Evolutionary conservation across 1,139 yeast genomes (phyloP).

Genomic region (Geotrichum bryndzae): DNA sequence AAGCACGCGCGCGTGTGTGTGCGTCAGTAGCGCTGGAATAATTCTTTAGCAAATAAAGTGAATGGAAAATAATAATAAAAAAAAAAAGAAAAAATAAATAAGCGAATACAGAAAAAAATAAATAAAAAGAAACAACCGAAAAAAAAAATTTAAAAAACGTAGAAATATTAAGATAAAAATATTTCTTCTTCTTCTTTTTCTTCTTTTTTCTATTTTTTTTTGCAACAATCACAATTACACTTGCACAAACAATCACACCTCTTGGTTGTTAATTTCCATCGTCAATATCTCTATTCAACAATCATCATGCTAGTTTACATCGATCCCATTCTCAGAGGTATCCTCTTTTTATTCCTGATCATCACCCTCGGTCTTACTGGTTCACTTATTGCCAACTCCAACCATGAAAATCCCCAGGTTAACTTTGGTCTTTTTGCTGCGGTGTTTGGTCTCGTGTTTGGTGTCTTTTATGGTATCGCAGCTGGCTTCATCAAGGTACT

Average conservation of each 20-base stretch:
- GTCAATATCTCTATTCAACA: neutral
- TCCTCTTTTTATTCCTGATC: constrained; percentile 69
- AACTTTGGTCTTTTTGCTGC: constrained; percentile 82
- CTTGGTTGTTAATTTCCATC: neutral
- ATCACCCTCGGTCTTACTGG: constrained; percentile 81
- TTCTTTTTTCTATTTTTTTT: neutral
- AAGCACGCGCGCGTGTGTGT: too few relatives aligned
- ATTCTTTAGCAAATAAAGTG: neutral
- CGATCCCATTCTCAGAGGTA: constrained; percentile 65
- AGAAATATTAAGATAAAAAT: too few relatives aligned
- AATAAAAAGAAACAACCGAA: too few relatives aligned
- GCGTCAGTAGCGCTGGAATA: neutral
- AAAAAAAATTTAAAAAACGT: too few relatives aligned
- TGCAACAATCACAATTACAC: neutral
- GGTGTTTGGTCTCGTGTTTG: constrained; percentile 76
- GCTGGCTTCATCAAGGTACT: constrained; percentile 74
- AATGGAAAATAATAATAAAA: neutral
- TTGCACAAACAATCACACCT: neutral
- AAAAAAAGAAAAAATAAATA: too few relatives aligned
- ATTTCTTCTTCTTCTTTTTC: neutral
- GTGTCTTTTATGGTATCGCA: constrained; percentile 68
- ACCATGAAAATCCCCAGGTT: constrained; percentile 65
- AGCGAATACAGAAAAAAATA: too few relatives aligned
- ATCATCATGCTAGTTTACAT: constrained; percentile 33
- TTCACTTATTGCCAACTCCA: constrained; percentile 64